Evolutionary conservation across 2,329 filamentous ascomycete genomes (phyloP), one percentile per base, ranked within the genome.

Genomic region (Diaporthe eres): DNA sequence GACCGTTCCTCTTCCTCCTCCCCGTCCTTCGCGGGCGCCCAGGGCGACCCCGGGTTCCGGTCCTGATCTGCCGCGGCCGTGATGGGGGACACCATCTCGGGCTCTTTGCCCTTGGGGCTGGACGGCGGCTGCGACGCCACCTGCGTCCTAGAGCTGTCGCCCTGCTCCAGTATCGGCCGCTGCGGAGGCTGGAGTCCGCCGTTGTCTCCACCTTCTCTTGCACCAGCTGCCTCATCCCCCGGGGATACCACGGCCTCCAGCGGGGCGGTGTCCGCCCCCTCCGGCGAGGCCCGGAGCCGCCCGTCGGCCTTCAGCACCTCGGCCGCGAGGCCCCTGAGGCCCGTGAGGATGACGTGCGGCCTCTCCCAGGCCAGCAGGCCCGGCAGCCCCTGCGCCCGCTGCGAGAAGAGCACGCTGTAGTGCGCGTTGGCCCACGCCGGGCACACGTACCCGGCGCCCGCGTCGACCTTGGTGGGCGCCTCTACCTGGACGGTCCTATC

Each of bases 301-400:
- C 79, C 78, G 72, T 88, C 86, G 10, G 78, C 76, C 34, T 79
- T 81, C 19, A 87, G 42, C 12, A 89, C 79, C 4, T 82, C 83
- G 72, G 82, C 82, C 0, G 86, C 85, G 47, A 90, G 80, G 5
- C 82, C 84, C 47, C 85, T 81, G 3, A 84, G 82, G 0, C 88
- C 88, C 3, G 83, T 78, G 0, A 82, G 78, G 74, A 90, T 86
- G 51, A 88, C 78, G 44, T 87, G 85, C 1, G 88, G 88, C 22
- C 85, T 81, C 75, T 89, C 87, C 85, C 87, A 89, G 15, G 86
- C 87, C 47, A 90, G 78, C 47, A 90, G 81, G 0, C 88, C 87
- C 0, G 86, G 82, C 6, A 81, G 81, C 2, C 87, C 87, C 7
- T 79, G 17, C 0, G 82, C 82, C 42, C 87, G 84, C 67, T 84